Percentiles rank a stretch among this genome's conserved stretches.
Conservation (phyloP, 116 monocot genomes). For the Phalaenopsis hybrid region DNA sequence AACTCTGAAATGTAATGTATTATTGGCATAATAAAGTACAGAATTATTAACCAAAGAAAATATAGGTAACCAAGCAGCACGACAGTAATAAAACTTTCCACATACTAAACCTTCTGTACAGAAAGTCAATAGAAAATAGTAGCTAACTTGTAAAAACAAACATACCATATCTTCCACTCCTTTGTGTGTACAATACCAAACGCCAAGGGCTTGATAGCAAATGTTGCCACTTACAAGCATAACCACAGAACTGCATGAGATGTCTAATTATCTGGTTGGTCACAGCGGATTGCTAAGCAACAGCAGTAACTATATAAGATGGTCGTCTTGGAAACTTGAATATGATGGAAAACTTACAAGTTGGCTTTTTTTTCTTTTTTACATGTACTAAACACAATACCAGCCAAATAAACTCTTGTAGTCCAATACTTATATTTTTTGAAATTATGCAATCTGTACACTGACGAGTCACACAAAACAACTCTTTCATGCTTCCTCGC, state of each 20-base stretch:
- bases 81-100: no score
- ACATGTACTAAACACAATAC: neutral
- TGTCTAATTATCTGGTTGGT: neutral
- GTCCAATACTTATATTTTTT: neutral
- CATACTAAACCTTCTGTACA: no score
- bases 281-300: neutral
- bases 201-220: neutral
- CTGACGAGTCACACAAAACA: neutral
- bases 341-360: neutral
- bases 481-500: conserved; percentile 36
- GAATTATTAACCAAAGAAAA: no score
- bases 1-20: no score
- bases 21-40: no score
- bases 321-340: neutral
- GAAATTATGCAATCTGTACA: neutral
- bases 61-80: no score
- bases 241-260: neutral
- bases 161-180: no score
- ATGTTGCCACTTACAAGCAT: neutral
- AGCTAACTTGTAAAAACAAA: no score
- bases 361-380: no score
- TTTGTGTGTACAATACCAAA: neutral
- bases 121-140: no score
- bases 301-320: neutral
- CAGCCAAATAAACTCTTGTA: neutral